Evolutionary conservation across 177 flowering plant genomes (phyloP), one percentile per base, ranked within the genome.

Genomic region (Telopea speciosissima): DNA sequence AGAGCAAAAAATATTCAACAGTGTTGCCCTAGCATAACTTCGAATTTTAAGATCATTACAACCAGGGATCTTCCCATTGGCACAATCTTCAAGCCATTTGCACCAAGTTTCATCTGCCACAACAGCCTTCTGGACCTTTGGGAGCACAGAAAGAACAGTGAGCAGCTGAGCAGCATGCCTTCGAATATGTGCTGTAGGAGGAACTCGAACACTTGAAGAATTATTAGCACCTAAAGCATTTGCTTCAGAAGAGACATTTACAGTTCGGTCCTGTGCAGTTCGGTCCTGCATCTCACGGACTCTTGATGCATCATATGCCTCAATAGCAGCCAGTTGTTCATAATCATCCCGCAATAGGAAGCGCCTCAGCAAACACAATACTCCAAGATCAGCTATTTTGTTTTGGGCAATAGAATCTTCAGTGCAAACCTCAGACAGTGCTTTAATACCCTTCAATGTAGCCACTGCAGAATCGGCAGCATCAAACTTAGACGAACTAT

Each of bases 51-150:
- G 84, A 80, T 96, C 99, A 83, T 78, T 82, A 79, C 97, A 91
- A 59, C 99, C 98, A 63, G 91, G 83, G 59, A 96, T 84, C 76
- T 74, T 85, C 69, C 97, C 98, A 77, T 80, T 82, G 24, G 99
- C 97, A 85, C 99, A 96, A 44, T 91, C 95, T 66, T 91, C 97
- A 75, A 96, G 97, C 99, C 99, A 96, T 68, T 79, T 83, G 79
- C 88, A 88, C 95, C 89, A 90, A 70, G 71, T 67, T 79, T 85
- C 81, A 80, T 96, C 99, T 11, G 74, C 83, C 49, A 75, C 5
- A 67, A 96, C 79, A 31, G 63, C 79, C 76, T 90, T 83, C 81
- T 85, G 87, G 36, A 87, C 97, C 71, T 91, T 85, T 44, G 96
- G 97, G 78, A 90, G 90, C 56, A 82, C 78, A 11, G 99, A 96